A percentile compares a stretch with the other conserved stretches of the same genome.
These are phyloP conservation scores for Coniochaeta sp. DNA, from an alignment of 2,329 filamentous ascomycete species.

Conservation along the genomic window DNA sequence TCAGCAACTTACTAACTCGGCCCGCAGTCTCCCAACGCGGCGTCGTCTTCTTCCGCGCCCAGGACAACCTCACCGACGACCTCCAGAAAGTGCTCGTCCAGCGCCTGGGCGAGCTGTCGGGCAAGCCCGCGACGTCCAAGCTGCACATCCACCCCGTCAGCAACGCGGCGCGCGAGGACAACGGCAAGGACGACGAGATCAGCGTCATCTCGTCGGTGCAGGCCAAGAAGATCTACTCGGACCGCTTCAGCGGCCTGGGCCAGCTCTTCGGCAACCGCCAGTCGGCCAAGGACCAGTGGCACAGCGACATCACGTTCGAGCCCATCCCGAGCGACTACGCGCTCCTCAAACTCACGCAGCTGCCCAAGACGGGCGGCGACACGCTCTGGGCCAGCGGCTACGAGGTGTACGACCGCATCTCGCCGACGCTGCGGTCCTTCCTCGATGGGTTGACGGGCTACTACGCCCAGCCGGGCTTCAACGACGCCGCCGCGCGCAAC, in stretches of 20 bases:
- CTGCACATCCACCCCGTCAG: constrained; percentile 55
- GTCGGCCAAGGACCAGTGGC: constrained; percentile 42
- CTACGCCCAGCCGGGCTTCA: constrained; percentile 42
- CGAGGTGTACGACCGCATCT: constrained; percentile 59
- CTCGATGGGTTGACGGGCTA: constrained; percentile 52
- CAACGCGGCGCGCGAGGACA: constrained; percentile 45
- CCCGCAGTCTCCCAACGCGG: constrained; percentile 61
- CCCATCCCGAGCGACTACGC: constrained; percentile 57
- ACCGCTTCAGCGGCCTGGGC: constrained; percentile 26
- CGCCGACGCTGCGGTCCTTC: constrained; percentile 46
- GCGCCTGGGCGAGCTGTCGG: constrained; percentile 49
- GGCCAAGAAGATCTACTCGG: constrained; percentile 42
- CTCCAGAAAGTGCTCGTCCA: constrained; percentile 60
- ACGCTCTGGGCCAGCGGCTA: constrained; percentile 64
- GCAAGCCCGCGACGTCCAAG: constrained; percentile 46
- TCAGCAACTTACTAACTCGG: background rate
- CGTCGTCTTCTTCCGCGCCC: constrained; percentile 63
- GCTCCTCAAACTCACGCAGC: constrained; percentile 42
- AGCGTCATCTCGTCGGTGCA: constrained; percentile 55
- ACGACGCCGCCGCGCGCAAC: constrained; percentile 34
- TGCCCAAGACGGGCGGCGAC: constrained; percentile 48
- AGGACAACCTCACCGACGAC: constrained; percentile 52
- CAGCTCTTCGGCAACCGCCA: constrained; percentile 32
- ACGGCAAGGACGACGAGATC: constrained; percentile 51
- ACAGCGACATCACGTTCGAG: constrained; percentile 61